Base-by-base conservation (phyloP, 1,284 basidiomycete species). In the Lignosus rhinocerotis region DNA sequence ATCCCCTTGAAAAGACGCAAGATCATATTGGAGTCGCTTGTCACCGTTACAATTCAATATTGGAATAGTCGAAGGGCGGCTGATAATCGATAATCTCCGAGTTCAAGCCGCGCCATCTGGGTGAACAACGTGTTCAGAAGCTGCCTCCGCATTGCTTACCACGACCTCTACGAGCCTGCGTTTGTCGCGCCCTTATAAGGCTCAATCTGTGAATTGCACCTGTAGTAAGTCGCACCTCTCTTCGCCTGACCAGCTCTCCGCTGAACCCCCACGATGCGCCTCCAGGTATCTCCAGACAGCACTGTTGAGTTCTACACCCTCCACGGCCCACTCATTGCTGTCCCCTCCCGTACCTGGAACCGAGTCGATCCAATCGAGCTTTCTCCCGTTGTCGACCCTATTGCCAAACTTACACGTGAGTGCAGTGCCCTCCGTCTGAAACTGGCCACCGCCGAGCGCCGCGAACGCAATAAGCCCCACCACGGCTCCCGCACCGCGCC, bases 301-400 rank as follows among this genome's bases (percentile, higher is more conserved):
- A 82, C 84, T 56, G 77, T 85, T 76, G 83, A 85, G 67, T 85
- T 84, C 76, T 80, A 87, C 67, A 69, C 79, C 56, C 72, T 78
- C 55, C 78, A 76, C 58, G 78, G 70, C 51, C 49, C 58, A 49
- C 14, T 48, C 54, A 16, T 67, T 58, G 62, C 66, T 55, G 65
- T 70, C 34, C 69, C 63, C 38, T 14, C 48, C n/a, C 56, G 56
- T 25, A 52, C 57, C 48, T 57, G 59, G 42, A 50, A 50, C 34
- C 48, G 48, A 30, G 10, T 61, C 44, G 58, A 62, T 42, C 63
- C 68, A 54, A 59, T 62, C 58, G 58, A 70, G 63, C 67, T 70
- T 61, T 64, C 62, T 43, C 72, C 71, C 34, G 67, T 71, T 36
- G 67, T 62, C 56, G 75, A 76, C 72, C 75, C 71, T 60, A 66